Percentiles rank a stretch among this genome's conserved stretches.
Evolutionary conservation across 306 rosid genomes (phyloP).

Genomic region (Glycyrrhiza uralensis): DNA sequence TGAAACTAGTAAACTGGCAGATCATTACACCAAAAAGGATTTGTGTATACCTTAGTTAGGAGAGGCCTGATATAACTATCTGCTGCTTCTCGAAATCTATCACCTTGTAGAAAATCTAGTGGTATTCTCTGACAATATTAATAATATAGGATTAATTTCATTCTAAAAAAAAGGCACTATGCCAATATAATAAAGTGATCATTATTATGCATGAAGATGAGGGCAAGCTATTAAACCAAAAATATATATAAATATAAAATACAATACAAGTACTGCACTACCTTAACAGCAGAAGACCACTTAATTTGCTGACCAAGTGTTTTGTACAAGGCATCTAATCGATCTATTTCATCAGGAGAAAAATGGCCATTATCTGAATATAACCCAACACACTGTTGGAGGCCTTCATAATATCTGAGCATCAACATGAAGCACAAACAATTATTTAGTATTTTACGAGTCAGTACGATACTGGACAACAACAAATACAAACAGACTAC

Average conservation of each 20-base stretch:
- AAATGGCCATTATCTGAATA: constrained; percentile 56
- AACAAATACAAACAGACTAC: neutral
- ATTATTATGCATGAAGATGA: neutral
- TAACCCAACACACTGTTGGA: constrained; percentile 83
- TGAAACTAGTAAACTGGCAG: constrained; percentile 18
- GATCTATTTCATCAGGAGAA: constrained; percentile 66
- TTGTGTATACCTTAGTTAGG: constrained; percentile 61
- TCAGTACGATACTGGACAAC: neutral
- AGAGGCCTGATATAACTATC: constrained; percentile 82
- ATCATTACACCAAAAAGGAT: neutral
- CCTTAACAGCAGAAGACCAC: constrained; percentile 97
- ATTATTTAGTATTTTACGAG: neutral
- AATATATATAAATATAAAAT: neutral
- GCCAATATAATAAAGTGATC: neutral
- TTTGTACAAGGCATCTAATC: constrained; percentile 69
- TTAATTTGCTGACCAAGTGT: constrained; percentile 71
- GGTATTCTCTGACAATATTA: constrained; percentile 78
- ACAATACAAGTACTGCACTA: constrained; percentile 19
- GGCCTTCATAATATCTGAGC: constrained; percentile 85
- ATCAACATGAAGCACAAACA: constrained; percentile 14
- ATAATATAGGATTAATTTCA: neutral
- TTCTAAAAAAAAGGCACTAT: neutral
- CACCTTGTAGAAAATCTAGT: constrained; percentile 87
- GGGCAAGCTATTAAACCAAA: constrained; percentile 6
- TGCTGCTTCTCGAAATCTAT: constrained; percentile 82